Evolutionary conservation across 306 rosid genomes (phyloP).

Genomic region (Corylus americana): DNA sequence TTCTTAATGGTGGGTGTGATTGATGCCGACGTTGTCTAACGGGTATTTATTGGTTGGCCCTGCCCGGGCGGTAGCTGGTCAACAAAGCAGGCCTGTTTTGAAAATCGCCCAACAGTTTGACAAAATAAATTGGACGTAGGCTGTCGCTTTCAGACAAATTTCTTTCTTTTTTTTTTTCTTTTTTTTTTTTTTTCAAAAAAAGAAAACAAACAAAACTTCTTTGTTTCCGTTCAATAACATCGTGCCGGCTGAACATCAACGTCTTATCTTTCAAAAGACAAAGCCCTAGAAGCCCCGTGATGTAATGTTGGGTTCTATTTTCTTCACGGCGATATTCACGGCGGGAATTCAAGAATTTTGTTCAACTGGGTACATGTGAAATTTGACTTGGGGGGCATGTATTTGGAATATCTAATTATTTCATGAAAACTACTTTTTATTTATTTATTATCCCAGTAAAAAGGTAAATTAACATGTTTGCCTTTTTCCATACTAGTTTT

Average conservation of each 20-base stretch:
- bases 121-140: conserved; percentile 32
- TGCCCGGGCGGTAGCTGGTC: conserved; percentile 31
- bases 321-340: conserved; percentile 52
- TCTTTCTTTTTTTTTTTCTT: not conserved
- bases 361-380: not conserved
- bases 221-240: not conserved
- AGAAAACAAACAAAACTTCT: too few species aligned
- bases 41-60: conserved; percentile 32
- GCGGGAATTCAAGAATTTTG: conserved; percentile 23
- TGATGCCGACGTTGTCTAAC: conserved; percentile 30
- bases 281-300: conserved; percentile 23
- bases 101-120: conserved; percentile 31
- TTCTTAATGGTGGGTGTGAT: conserved; percentile 32
- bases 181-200: too few species aligned
- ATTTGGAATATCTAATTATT: not conserved
- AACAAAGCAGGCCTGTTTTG: conserved; percentile 65
- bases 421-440: not conserved
- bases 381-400: conserved; percentile 15
- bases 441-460: too few species aligned
- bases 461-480: too few species aligned
- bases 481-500: too few species aligned
- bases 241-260: conserved; percentile 22
- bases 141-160: conserved; percentile 32
- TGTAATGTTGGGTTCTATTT: conserved; percentile 11
- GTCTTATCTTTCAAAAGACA: conserved; percentile 19